Evolutionary conservation across 2,329 filamentous ascomycete species (phyloP).

Genomic region (Aspergillus sojae): DNA sequence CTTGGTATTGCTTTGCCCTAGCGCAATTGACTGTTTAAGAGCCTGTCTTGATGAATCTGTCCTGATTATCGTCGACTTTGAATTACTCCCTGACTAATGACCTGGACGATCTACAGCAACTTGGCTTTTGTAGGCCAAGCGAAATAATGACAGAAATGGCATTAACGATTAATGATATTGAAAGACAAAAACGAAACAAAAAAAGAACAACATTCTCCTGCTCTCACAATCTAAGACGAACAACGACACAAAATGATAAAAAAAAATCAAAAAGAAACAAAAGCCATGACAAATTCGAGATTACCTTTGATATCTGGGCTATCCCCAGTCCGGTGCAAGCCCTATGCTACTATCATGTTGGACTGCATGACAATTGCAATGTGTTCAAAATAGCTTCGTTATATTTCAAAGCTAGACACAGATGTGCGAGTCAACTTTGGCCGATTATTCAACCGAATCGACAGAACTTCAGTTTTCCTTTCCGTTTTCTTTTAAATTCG

Average conservation of each 20-base stretch:
- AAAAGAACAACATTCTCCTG: slow-evolving; percentile 9
- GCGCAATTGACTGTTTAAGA: background rate
- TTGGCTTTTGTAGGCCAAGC: slow-evolving; percentile 16
- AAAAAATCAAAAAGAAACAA: background rate
- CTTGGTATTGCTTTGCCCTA: slow-evolving; percentile 5
- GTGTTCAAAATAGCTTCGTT: background rate
- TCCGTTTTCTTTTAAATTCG: background rate
- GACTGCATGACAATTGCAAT: background rate
- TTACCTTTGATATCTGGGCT: background rate
- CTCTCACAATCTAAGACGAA: slow-evolving; percentile 1
- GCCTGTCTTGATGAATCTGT: slow-evolving; percentile 15
- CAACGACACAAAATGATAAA: slow-evolving; percentile 2
- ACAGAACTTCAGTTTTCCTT: slow-evolving; percentile 8
- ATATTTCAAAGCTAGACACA: background rate
- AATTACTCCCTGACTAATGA: slow-evolving; percentile 31
- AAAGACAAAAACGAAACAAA: slow-evolving; percentile 6
- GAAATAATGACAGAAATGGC: slow-evolving; percentile 38
- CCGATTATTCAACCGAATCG: background rate
- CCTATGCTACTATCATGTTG: background rate
- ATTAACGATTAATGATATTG: slow-evolving; percentile 29
- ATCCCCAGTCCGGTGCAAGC: background rate
- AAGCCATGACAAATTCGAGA: background rate
- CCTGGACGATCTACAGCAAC: slow-evolving; percentile 29
- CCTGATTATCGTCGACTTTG: slow-evolving; percentile 26
- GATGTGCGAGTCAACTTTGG: background rate